phyloP scores from a whole-genome alignment of 768 basidiomycete genomes.

The Serendipita sp. region DNA sequence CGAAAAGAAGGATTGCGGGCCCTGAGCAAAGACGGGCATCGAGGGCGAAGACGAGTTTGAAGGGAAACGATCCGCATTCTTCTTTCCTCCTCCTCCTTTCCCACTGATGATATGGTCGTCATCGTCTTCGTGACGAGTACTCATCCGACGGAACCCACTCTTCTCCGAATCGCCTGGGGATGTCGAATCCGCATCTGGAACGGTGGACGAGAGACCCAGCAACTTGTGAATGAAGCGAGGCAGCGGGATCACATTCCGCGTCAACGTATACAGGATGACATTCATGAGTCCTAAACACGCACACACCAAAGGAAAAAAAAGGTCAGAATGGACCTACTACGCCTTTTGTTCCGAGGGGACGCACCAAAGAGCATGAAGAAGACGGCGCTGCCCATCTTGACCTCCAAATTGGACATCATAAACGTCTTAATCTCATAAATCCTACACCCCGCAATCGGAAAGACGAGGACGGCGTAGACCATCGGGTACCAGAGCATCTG shows the following conservation, averaged over 20 bases:
- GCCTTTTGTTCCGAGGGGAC: too few relatives aligned
- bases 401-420: not conserved
- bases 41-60: not conserved
- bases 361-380: slow-evolving; percentile 1
- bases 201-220: too few relatives aligned
- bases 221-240: not conserved
- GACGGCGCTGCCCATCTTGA: not conserved
- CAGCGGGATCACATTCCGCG: not conserved
- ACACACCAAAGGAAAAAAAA: not conserved
- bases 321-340: not conserved
- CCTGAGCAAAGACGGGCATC: not conserved
- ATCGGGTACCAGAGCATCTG: slow-evolving; percentile 6
- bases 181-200: not conserved
- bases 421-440: not conserved
- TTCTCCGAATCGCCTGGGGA: not conserved
- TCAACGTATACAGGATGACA: not conserved
- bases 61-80: too few relatives aligned
- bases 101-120: not conserved
- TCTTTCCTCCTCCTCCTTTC: not conserved
- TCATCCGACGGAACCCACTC: not conserved
- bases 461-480: not conserved
- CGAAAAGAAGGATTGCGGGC: not conserved
- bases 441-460: not conserved
- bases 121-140: not conserved
- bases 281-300: not conserved